Evolutionary conservation across 495 filamentous ascomycete species (phyloP).

Genomic region (Mycothermus thermophilus): DNA sequence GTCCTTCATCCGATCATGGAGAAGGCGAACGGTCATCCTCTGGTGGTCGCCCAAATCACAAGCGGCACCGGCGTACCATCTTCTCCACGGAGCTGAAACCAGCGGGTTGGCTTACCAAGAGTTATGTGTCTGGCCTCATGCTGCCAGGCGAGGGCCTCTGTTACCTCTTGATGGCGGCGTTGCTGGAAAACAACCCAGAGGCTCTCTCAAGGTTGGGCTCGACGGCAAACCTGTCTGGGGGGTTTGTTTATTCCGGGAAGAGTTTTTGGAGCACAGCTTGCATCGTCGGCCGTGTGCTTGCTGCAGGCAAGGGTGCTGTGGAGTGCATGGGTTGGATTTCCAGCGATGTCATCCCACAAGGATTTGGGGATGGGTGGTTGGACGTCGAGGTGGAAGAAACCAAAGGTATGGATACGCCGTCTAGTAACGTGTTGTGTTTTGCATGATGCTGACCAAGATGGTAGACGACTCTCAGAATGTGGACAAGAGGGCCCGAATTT

Average conservation of each 20-base stretch:
- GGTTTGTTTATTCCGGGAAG: constrained; percentile 53
- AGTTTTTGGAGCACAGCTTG: constrained; percentile 78
- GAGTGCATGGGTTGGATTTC: constrained; percentile 73
- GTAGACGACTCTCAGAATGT: no score
- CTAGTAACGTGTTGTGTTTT: not conserved
- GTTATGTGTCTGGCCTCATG: constrained; percentile 65
- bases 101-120: constrained; percentile 69
- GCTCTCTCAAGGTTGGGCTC: constrained; percentile 53
- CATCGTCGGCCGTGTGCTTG: constrained; percentile 62
- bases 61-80: constrained; percentile 20
- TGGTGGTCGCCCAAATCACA: no score
- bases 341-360: constrained; percentile 39
- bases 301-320: constrained; percentile 46
- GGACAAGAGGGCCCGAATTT: constrained; percentile 35
- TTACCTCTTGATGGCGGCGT: constrained; percentile 64
- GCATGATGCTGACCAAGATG: not conserved
- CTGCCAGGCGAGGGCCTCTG: constrained; percentile 59
- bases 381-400: constrained; percentile 41
- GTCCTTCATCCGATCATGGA: no score
- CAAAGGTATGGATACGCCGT: constrained; percentile 24
- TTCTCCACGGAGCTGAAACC: constrained; percentile 34
- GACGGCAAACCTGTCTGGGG: constrained; percentile 60
- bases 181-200: constrained; percentile 60
- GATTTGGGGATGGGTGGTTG: constrained; percentile 49
- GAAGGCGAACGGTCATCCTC: no score